These are phyloP conservation scores for Vachellia collinsii DNA, from an alignment of 306 rosid genomes.

Conservation along the genomic window DNA sequence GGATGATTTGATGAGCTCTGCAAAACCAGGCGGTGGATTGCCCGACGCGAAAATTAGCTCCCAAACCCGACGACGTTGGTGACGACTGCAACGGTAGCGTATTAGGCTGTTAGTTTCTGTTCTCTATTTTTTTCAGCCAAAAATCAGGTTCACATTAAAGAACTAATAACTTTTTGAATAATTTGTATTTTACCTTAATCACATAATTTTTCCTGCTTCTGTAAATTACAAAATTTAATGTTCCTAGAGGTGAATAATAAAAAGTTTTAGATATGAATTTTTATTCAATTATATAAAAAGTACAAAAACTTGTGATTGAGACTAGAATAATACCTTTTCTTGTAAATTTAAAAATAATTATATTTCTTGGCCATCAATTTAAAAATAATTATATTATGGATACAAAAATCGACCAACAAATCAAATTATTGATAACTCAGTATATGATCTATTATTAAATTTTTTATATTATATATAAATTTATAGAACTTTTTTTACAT, in stretches of 20 bases:
- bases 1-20: conserved; percentile 44
- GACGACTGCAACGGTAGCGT: conserved; percentile 42
- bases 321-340: background rate
- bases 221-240: background rate
- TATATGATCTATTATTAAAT: no score
- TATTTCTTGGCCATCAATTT: background rate
- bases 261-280: background rate
- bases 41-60: conserved; percentile 29
- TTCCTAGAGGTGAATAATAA: background rate
- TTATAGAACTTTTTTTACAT: no score
- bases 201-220: background rate
- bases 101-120: background rate
- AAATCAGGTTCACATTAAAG: background rate
- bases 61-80: conserved; percentile 5
- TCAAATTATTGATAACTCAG: background rate
- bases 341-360: background rate
- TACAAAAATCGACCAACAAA: background rate
- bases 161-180: no score
- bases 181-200: background rate
- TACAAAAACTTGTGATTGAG: background rate
- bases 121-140: background rate
- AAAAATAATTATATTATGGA: background rate
- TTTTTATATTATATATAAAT: no score
- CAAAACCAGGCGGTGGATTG: conserved; percentile 35
- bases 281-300: background rate